phyloP scores from a whole-genome alignment of 2,329 filamentous ascomycete genomes.

The Colletotrichum orchidophilum region DNA sequence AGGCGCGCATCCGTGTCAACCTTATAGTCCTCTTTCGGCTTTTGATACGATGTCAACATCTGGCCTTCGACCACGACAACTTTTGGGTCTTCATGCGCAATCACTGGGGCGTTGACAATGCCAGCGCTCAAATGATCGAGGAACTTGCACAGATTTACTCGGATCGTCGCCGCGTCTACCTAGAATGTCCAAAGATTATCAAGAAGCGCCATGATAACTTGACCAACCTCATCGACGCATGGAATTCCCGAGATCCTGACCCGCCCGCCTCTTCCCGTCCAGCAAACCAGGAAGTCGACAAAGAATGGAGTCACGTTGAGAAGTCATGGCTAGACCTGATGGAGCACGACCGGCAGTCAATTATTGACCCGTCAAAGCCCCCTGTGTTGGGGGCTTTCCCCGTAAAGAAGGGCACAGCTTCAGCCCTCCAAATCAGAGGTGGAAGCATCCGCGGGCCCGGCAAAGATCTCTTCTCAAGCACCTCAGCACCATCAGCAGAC shows the following conservation, averaged over 20 bases:
- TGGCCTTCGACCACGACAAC: constrained; percentile 6
- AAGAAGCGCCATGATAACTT: not conserved
- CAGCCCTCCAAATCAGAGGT: not conserved
- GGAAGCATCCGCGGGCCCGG: not conserved
- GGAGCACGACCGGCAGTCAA: not conserved
- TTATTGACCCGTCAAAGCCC: not conserved
- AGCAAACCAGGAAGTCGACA: not conserved
- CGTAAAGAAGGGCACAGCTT: not conserved
- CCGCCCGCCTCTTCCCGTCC: not conserved
- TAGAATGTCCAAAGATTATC: not conserved
- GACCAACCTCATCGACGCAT: constrained; percentile 25
- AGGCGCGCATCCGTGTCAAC: constrained; percentile 10
- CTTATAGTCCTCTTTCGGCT: constrained; percentile 27
- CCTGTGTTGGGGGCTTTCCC: not conserved
- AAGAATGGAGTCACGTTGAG: constrained; percentile 2
- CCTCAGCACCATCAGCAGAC: not conserved
- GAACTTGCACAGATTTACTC: not conserved
- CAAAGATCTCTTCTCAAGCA: not conserved
- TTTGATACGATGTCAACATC: not conserved
- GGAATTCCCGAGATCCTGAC: not conserved
- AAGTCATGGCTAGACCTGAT: not conserved
- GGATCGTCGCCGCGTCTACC: constrained; percentile 7
- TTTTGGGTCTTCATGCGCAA: constrained; percentile 13
- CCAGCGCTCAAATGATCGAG: not conserved
- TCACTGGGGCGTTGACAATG: not conserved